Evolutionary conservation across 371 early-diverging fungal species (phyloP).

Genomic region (Zancudomyces culisetae): DNA sequence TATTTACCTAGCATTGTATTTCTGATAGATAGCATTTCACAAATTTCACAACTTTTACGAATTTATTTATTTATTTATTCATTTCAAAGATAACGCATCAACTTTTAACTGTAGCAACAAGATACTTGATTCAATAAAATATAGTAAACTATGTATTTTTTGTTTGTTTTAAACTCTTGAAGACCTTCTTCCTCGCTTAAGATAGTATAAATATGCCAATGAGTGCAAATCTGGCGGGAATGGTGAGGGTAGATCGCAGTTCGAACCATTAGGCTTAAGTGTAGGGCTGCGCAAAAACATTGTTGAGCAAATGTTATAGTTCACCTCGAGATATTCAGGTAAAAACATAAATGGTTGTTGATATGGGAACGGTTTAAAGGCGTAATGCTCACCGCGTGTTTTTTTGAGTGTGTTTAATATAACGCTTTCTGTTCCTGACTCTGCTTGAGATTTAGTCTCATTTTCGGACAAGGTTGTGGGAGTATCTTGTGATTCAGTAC

Average conservation of each 20-base stretch:
- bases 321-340: slow-evolving; percentile 90
- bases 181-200: slow-evolving; percentile 30
- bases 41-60: too few species aligned
- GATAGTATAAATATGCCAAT: slow-evolving; percentile 81
- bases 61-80: too few species aligned
- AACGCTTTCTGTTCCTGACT: too few species aligned
- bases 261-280: slow-evolving; percentile 61
- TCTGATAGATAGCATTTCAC: too few species aligned
- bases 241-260: slow-evolving; percentile 84
- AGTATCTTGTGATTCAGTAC: not conserved
- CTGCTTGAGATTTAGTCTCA: not conserved
- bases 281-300: slow-evolving; percentile 77
- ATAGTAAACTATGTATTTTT: too few species aligned
- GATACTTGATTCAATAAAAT: too few species aligned
- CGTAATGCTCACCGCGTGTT: slow-evolving; percentile 29
- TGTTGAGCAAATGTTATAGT: slow-evolving; percentile 77
- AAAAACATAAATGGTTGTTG: slow-evolving; percentile 91
- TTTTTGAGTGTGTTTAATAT: slow-evolving; percentile 21
- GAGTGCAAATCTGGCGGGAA: slow-evolving; percentile 76
- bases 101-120: too few species aligned
- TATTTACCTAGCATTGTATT: too few species aligned
- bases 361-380: slow-evolving; percentile 54
- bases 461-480: too few species aligned
- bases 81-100: too few species aligned
- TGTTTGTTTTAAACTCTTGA: too few species aligned